A percentile compares a stretch with the other conserved stretches of the same genome.
phyloP scores from a whole-genome alignment of 192 early-diverging fungal genomes.

The Coemansia sp. region DNA sequence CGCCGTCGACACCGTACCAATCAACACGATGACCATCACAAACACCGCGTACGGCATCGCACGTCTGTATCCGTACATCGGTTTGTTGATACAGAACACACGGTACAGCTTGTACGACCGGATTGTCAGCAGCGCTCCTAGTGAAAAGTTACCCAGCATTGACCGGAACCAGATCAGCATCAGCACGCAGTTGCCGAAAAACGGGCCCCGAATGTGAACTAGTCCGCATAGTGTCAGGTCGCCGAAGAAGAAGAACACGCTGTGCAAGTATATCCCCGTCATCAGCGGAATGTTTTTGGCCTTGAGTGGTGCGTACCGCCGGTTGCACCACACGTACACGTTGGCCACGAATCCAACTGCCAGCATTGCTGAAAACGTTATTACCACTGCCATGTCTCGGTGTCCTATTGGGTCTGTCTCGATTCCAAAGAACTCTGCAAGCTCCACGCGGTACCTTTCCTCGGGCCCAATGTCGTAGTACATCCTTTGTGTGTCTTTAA shows the following conservation, averaged over 20 bases:
- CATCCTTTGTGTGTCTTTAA: slow-evolving; percentile 13
- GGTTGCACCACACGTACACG: slow-evolving; percentile 43
- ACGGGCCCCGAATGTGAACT: slow-evolving; percentile 37
- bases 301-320: slow-evolving; percentile 54
- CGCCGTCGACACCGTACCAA: slow-evolving; percentile 31
- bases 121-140: slow-evolving; percentile 42
- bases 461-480: slow-evolving; percentile 41
- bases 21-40: slow-evolving; percentile 16
- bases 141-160: slow-evolving; percentile 52
- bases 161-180: slow-evolving; percentile 53
- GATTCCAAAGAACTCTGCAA: slow-evolving; percentile 41
- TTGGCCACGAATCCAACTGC: slow-evolving; percentile 36
- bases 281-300: slow-evolving; percentile 57
- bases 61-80: slow-evolving; percentile 38
- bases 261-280: slow-evolving; percentile 42
- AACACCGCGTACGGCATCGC: slow-evolving; percentile 34
- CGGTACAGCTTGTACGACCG: slow-evolving; percentile 49
- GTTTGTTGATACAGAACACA: slow-evolving; percentile 46
- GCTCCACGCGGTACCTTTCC: slow-evolving; percentile 30
- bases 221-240: slow-evolving; percentile 50
- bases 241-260: slow-evolving; percentile 52
- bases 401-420: slow-evolving; percentile 36
- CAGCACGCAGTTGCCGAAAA: slow-evolving; percentile 47
- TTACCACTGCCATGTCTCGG: slow-evolving; percentile 25
- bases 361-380: slow-evolving; percentile 23